Evolutionary conservation across 768 basidiomycete species (phyloP).

Genomic region (Pulveroboletus frians): DNA sequence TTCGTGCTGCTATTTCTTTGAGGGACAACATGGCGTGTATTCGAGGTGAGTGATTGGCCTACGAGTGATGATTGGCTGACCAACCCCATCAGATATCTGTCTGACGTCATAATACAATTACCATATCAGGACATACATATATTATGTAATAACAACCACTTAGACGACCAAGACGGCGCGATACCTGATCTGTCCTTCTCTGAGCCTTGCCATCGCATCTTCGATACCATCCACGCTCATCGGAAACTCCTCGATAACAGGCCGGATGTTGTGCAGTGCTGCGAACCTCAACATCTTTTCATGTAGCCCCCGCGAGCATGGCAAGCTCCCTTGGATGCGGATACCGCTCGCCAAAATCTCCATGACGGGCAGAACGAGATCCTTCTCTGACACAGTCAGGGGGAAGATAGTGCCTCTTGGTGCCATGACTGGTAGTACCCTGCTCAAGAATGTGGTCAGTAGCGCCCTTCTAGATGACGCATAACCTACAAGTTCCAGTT

Average conservation of each 20-base stretch:
- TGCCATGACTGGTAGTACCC: slow-evolving; percentile 25
- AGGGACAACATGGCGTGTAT: slow-evolving; percentile 12
- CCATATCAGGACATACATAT: background rate
- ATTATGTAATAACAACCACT: too few relatives aligned
- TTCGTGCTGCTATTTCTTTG: slow-evolving; percentile 4
- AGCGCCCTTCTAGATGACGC: background rate
- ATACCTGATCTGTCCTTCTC: slow-evolving; percentile 27
- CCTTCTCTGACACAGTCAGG: slow-evolving; percentile 20
- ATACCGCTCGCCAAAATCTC: slow-evolving; percentile 14
- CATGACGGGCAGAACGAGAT: slow-evolving; percentile 22
- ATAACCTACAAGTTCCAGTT: slow-evolving; percentile 29
- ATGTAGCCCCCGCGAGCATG: slow-evolving; percentile 26
- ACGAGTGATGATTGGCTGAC: too few relatives aligned
- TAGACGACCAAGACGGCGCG: slow-evolving; percentile 26
- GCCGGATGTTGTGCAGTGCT: slow-evolving; percentile 25
- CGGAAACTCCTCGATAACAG: slow-evolving; percentile 31
- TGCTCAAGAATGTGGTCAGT: slow-evolving; percentile 1
- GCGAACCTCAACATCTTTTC: slow-evolving; percentile 33
- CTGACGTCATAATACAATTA: slow-evolving; percentile 15
- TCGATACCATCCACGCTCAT: slow-evolving; percentile 29
- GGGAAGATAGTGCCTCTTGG: slow-evolving; percentile 23
- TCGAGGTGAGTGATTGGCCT: background rate
- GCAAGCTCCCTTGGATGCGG: slow-evolving; percentile 23
- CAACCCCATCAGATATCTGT: background rate
- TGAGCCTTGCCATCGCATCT: slow-evolving; percentile 24